Evolutionary conservation across 164 flowering plant species (phyloP).

Genomic region (Magnolia kwangsiensis): DNA sequence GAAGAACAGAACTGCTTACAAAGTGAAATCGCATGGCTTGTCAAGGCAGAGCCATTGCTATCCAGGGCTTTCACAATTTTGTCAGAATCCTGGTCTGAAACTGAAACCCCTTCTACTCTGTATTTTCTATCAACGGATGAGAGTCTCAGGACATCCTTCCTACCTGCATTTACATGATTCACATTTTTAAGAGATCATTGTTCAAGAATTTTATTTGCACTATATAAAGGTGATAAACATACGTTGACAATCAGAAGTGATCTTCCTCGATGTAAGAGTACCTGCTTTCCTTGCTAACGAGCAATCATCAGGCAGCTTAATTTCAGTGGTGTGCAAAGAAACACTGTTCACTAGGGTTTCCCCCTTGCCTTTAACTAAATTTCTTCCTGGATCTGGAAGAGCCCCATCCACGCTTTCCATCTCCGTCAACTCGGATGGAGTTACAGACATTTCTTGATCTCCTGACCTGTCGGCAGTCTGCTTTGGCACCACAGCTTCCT

Average conservation of each 20-base stretch:
- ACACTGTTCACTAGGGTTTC: slow-evolving; percentile 15
- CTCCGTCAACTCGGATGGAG: slow-evolving; percentile 17
- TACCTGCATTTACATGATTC: slow-evolving; percentile 18
- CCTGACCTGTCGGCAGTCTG: slow-evolving; percentile 24
- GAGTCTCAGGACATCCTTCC: slow-evolving; percentile 4
- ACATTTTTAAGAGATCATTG: not conserved
- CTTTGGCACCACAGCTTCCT: slow-evolving; percentile 13
- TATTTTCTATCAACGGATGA: slow-evolving; percentile 12
- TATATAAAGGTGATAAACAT: slow-evolving; percentile 13
- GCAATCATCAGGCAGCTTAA: slow-evolving; percentile 11
- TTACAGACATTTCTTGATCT: slow-evolving; percentile 23
- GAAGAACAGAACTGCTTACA: slow-evolving; percentile 15
- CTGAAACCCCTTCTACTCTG: slow-evolving; percentile 13
- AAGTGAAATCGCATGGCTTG: slow-evolving; percentile 14
- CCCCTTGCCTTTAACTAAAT: slow-evolving; percentile 12
- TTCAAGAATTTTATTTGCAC: not conserved
- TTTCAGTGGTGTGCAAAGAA: slow-evolving; percentile 13
- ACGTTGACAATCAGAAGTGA: slow-evolving; percentile 28
- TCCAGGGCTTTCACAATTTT: slow-evolving; percentile 20
- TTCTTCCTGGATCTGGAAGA: slow-evolving; percentile 16
- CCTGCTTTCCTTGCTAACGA: slow-evolving; percentile 14
- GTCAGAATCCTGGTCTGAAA: slow-evolving; percentile 5
- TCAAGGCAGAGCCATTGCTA: slow-evolving; percentile 15
- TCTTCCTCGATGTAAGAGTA: slow-evolving; percentile 18
- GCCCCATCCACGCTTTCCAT: slow-evolving; percentile 11